Base-by-base conservation (phyloP, 2,329 filamentous ascomycete genomes). In the Apiospora rasikravindrae region DNA sequence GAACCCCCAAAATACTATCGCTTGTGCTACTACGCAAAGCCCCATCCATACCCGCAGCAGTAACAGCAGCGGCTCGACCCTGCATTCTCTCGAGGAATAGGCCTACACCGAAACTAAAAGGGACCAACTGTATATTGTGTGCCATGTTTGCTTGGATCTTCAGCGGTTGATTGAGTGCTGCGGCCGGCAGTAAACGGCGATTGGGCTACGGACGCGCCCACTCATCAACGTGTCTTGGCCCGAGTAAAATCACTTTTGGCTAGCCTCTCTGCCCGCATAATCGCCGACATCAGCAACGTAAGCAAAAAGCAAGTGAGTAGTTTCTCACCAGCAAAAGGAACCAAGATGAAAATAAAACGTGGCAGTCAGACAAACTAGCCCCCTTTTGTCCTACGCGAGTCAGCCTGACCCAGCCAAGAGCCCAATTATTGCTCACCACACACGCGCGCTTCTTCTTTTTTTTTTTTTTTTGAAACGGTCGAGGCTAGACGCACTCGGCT, bases 381-480 rank as follows among this genome's bases (percentile, higher is more conserved):
- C 19, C 53, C 16, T 37, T 61, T 37, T 6, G 53, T 61, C 16
- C 16, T 22, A 22, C 29, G 11, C n/a, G 19, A 37, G 29, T 37
- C 29, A 61, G 29, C 29, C 26, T 33, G 29, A 37, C 53, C 19
- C 22, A 61, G 33, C 16, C 29, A 29, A 22, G 22, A 57, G 10
- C 7, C 5, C 13, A n/a, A n/a, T n/a, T n/a, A n/a, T n/a, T n/a
- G n/a, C n/a, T n/a, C n/a, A n/a, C 16, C 44, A 29, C 29, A 37
- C 29, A 14, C 1, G 19, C 22, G 57, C 33, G 57, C 57, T 64
- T 64, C 57, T 64, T n/a, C n/a, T n/a, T n/a, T n/a, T 64, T 64
- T 64, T 64, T 40, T 64, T 64, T 64, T 64, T 64, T 64, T 64
- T 40, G 14, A 29, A n/a, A 40, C 33, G 19, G n/a, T 37, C 33